Evolutionary conservation across 139 green algal genomes (phyloP).

Genomic region (Microglena sp.): DNA sequence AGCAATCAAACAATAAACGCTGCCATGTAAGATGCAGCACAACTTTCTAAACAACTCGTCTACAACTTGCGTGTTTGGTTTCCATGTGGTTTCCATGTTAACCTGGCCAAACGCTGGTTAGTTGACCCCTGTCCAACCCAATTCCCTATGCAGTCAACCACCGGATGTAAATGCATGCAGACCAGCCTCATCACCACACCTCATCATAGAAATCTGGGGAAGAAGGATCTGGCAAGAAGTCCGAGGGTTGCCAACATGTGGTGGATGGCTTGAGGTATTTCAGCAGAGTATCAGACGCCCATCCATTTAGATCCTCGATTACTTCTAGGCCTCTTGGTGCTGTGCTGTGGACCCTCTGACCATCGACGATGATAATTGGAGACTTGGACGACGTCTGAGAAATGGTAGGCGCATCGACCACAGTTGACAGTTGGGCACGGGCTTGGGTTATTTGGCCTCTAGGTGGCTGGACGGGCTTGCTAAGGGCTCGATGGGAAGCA

Average conservation of each 20-base stretch:
- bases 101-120: too few relatives aligned
- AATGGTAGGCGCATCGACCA: background rate
- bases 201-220: constrained; percentile 80
- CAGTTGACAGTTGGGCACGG: background rate
- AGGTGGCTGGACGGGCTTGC: background rate
- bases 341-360: constrained; percentile 18
- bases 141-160: too few relatives aligned
- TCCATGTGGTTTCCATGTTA: background rate
- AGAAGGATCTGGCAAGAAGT: constrained; percentile 81
- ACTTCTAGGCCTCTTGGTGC: constrained; percentile 43
- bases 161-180: background rate
- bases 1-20: too few relatives aligned
- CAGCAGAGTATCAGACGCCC: constrained; percentile 42
- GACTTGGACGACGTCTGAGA: background rate
- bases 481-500: background rate
- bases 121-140: too few relatives aligned
- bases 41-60: background rate
- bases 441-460: background rate
- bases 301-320: constrained; percentile 43
- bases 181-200: constrained; percentile 20
- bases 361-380: constrained; percentile 1
- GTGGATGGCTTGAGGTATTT: constrained; percentile 53
- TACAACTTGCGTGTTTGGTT: background rate
- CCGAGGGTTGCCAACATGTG: constrained; percentile 87
- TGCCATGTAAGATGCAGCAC: background rate